Percentiles rank a stretch among this genome's conserved stretches.
Evolutionary conservation across 176 grass and related monocot genomes (phyloP).

Genomic region (Oryza glaberrima): DNA sequence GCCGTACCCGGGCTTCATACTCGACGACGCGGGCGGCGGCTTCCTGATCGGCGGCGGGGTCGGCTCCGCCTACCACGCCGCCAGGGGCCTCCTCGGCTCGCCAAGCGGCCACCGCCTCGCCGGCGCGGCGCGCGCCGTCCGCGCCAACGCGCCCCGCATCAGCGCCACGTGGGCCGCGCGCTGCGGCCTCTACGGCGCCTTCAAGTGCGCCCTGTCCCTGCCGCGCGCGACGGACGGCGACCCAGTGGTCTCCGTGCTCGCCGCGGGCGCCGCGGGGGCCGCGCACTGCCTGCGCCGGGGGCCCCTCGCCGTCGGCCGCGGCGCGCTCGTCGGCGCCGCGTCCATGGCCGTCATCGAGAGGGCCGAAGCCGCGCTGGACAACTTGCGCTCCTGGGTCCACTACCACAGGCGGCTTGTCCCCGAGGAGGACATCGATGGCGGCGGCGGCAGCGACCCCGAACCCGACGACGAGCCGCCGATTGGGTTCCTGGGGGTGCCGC

Average conservation of each 20-base stretch:
- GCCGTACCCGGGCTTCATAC: neutral
- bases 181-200: conserved; percentile 49
- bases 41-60: conserved; percentile 46
- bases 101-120: conserved; percentile 51
- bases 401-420: neutral
- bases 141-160: conserved; percentile 56
- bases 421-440: neutral
- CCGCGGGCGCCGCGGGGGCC: conserved; percentile 36
- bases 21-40: conserved; percentile 50
- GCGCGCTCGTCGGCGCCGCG: conserved; percentile 36
- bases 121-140: conserved; percentile 48
- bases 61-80: conserved; percentile 51
- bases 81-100: conserved; percentile 54
- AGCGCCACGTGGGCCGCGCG: conserved; percentile 51
- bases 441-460: conserved; percentile 22
- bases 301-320: conserved; percentile 22
- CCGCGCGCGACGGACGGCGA: conserved; percentile 57
- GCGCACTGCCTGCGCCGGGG: conserved; percentile 46
- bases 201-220: conserved; percentile 57
- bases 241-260: conserved; percentile 56
- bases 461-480: neutral
- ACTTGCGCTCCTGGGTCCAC: too few species aligned
- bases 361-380: neutral
- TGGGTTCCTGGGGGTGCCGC: neutral
- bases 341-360: conserved; percentile 47